These are phyloP conservation scores for Trifolium pratense DNA, from an alignment of 306 rosid genomes.

Conservation along the genomic window DNA sequence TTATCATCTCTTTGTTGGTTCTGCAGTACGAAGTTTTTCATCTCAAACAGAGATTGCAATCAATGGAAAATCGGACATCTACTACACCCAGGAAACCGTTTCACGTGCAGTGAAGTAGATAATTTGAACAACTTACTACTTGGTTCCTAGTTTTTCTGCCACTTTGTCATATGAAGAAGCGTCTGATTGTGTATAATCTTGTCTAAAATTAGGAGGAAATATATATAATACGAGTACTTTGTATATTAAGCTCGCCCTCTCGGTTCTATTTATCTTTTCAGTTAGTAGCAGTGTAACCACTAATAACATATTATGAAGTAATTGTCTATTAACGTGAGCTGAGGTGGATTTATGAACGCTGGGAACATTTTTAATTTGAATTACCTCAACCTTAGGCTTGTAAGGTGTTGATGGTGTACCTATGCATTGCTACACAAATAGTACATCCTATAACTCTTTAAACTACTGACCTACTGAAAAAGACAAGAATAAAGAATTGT, in stretches of 20 bases:
- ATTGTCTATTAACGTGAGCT: not conserved
- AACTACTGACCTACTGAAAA: no score
- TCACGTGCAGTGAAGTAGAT: conserved; percentile 54
- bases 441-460: no score
- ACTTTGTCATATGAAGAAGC: conserved; percentile 12
- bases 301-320: not conserved
- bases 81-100: conserved; percentile 94
- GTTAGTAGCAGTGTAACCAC: not conserved
- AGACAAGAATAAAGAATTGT: no score
- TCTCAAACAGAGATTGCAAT: conserved; percentile 92
- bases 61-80: conserved; percentile 86
- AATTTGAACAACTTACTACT: not conserved
- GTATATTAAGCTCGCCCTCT: not conserved
- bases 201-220: conserved; percentile 9
- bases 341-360: not conserved
- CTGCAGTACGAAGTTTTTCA: conserved; percentile 89
- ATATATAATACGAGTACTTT: not conserved
- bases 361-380: not conserved
- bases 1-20: not conserved
- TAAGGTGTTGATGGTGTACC: no score
- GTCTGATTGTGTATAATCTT: conserved; percentile 13
- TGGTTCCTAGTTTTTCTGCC: not conserved
- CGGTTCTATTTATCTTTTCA: not conserved
- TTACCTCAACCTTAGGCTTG: no score
- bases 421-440: no score